A percentile compares a stretch with the other conserved stretches of the same genome.
Evolutionary conservation across 2,329 filamentous ascomycete species (phyloP).

Genomic region (Cordyceps javanica): DNA sequence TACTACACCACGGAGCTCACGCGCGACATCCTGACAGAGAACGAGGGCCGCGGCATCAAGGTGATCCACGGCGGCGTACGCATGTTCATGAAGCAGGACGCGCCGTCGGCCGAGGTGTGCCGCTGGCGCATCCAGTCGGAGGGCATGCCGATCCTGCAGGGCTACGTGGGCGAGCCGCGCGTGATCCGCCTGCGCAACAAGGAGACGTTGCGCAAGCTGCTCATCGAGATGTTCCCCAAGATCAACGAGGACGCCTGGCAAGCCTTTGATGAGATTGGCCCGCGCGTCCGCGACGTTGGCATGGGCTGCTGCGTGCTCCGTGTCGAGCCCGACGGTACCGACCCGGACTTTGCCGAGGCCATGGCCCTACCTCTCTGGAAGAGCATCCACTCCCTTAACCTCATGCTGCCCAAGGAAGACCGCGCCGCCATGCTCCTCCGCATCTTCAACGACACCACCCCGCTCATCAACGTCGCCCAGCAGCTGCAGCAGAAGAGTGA

Average conservation of each 20-base stretch:
- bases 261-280: slow-evolving; percentile 79
- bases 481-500: slow-evolving; percentile 24
- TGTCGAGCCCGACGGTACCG: slow-evolving; percentile 66
- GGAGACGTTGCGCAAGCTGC: slow-evolving; percentile 71
- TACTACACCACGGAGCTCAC: slow-evolving; percentile 89
- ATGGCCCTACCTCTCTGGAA: slow-evolving; percentile 94
- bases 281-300: slow-evolving; percentile 68
- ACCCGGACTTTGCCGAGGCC: slow-evolving; percentile 58
- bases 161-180: slow-evolving; percentile 76
- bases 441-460: slow-evolving; percentile 83
- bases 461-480: slow-evolving; percentile 62
- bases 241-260: slow-evolving; percentile 69
- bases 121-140: slow-evolving; percentile 95
- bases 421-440: slow-evolving; percentile 85
- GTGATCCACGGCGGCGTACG: slow-evolving; percentile 96
- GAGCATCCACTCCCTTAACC: slow-evolving; percentile 82
- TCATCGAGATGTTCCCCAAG: slow-evolving; percentile 96
- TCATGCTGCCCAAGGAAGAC: slow-evolving; percentile 98
- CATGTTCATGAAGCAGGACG: slow-evolving; percentile 98
- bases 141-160: slow-evolving; percentile 83
- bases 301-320: slow-evolving; percentile 92
- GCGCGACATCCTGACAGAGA: slow-evolving; percentile 76
- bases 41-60: slow-evolving; percentile 86
- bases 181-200: slow-evolving; percentile 70
- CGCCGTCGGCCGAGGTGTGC: slow-evolving; percentile 78